Base-by-base conservation (phyloP, 345 rosid species). In the Gossypium ekmanianum region DNA sequence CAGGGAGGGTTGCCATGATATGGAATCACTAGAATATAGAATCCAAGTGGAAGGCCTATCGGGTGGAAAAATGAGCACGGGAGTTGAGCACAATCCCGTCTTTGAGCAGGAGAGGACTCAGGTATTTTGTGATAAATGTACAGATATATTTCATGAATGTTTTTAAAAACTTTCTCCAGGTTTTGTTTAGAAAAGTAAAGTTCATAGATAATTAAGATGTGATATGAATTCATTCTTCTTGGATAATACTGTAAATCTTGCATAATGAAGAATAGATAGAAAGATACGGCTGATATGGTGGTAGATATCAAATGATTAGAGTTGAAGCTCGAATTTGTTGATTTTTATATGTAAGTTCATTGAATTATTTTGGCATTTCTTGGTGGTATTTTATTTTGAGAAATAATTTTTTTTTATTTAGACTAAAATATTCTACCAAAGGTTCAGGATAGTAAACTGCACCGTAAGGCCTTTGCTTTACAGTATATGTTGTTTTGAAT, bases 61-160 rank as follows among this genome's bases (percentile, higher is more conserved):
- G 13, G 74, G 34, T 10, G 75, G 65, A 56, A 76, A 63, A 73
- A 73, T 51, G 22, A 72, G 66, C 39, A 52, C 43, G 9, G 50
- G 74, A 22, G 16, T 45, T 52, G 79, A 20, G 41, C 73, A 50
- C 69, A 45, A 45, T 67, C 51, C 74, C 26, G 22, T 70, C 34
- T 77, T 79, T 73, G 87, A 77, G 57, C 80, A 75, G 76, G 82
- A 68, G 16, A 48, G 65, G 64, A 68, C 73, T 69, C 73, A 75
- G 83, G 85, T 81, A 69, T 41, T 61, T 17, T 71, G 11, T 22
- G 22, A 57, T 43, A 26, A 57, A 41, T 58, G n/a, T n/a, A 39
- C n/a, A 2, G 67, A 64, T 59, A 52, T 11, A 16, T 39, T 47
- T 17, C 12, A 45, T 26, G 10, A 51, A 51, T 24, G 2, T 26